A percentile compares a stretch with the other conserved stretches of the same genome.
phyloP scores from a whole-genome alignment of 192 early-diverging fungal species.

The Chytriomyces confervae region DNA sequence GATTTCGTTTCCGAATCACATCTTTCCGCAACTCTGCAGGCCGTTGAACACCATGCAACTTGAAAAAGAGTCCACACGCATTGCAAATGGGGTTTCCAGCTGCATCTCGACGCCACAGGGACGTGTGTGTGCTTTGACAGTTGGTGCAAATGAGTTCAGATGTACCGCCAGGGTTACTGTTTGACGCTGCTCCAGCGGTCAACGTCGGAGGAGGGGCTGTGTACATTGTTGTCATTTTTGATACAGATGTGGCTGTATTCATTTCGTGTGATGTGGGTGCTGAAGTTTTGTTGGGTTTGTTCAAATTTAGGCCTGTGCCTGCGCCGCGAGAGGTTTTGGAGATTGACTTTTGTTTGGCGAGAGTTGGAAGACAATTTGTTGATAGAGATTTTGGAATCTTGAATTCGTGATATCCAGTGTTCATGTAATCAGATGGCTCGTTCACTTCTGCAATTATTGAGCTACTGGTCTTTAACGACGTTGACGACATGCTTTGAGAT shows the following conservation, averaged over 20 bases:
- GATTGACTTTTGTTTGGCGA: background rate
- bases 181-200: too few species aligned
- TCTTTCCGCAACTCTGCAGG: constrained; percentile 89
- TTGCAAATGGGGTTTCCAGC: constrained; percentile 93
- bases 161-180: too few species aligned
- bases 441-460: too few species aligned
- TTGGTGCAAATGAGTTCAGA: background rate
- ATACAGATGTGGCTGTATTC: background rate
- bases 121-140: constrained; percentile 86
- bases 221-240: background rate
- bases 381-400: constrained; percentile 16
- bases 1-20: constrained; percentile 90
- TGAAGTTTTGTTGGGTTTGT: background rate
- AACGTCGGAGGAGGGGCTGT: too few species aligned
- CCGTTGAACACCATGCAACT: constrained; percentile 88
- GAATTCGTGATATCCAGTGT: too few species aligned
- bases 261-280: background rate
- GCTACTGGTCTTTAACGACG: too few species aligned
- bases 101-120: constrained; percentile 93
- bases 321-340: background rate
- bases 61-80: constrained; percentile 94
- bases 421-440: too few species aligned
- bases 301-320: background rate
- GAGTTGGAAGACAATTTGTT: background rate
- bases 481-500: background rate